Evolutionary conservation across 2,329 filamentous ascomycete genomes (phyloP), one percentile per base, ranked within the genome.

Genomic region (Ceratocystis colombiana): DNA sequence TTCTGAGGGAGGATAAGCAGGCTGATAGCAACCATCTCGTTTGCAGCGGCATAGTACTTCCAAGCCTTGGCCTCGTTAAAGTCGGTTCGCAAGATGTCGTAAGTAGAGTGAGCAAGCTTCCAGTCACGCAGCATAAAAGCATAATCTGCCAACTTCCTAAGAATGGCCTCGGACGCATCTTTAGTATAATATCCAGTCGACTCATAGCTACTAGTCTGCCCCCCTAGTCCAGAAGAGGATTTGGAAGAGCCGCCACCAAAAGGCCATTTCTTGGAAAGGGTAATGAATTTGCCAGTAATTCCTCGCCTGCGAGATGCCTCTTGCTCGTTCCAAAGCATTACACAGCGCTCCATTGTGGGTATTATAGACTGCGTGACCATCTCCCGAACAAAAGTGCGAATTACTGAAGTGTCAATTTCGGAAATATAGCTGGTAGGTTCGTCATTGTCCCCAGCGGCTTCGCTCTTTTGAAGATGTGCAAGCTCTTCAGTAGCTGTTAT

Each of bases 41-140:
- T 93, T 1, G 89, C 88, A 2, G 89, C 93, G 0, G 94, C 94
- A 73, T 96, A 90, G 72, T 97, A 89, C 71, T 85, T 90, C 94
- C 94, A 99, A 0, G 94, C 95, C 75, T 97, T 97, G 74, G 96
- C 92, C 73, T 94, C 94, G 72, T 85, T 87, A 74, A 93, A 99
- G 74, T 99, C 95, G 6, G 87, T 84, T 64, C 90, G 85, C 7
- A 99, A 77, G 4, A 99, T 82, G 67, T 99, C 93, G 73, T 96
- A 99, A 0, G 90, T 96, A 12, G 88, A 91, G 71, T 94, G 84
- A 8, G 94, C 90, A 45, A 99, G 79, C 75, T 95, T 96, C 85
- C 88, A 99, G 75, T 99, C 95, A 41, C 94, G 85, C 46, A 99
- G 81, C 92, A 99, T 96, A 72, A 99, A 96, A 10, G 91, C 87